Evolutionary conservation across 768 basidiomycete genomes (phyloP).

Genomic region (Pleurotus sapidus): DNA sequence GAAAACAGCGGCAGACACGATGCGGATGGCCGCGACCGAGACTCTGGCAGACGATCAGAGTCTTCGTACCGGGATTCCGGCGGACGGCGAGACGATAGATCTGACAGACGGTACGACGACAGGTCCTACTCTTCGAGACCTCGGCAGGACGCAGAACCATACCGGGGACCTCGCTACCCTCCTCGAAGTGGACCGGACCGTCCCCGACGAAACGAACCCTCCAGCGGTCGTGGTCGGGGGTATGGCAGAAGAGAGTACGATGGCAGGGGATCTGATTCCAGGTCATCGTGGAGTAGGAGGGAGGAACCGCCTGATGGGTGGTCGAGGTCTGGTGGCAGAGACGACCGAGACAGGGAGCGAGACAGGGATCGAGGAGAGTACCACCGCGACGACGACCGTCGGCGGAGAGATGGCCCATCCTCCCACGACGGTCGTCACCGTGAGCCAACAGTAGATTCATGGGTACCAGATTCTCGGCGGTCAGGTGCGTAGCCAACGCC

Average conservation of each 20-base stretch:
- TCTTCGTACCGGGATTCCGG: not conserved
- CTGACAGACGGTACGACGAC: not conserved
- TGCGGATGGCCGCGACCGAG: conserved; percentile 26
- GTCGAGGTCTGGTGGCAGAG: not conserved
- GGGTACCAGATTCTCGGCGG: conserved; percentile 1
- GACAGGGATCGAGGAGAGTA: conserved; percentile 18
- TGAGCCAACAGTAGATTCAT: not conserved
- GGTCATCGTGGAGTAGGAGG: not conserved
- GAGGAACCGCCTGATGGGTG: not conserved
- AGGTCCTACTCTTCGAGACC: not conserved
- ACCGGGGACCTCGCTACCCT: not conserved
- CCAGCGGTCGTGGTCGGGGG: not conserved
- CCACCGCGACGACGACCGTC: conserved; percentile 20
- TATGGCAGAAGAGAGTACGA: not conserved
- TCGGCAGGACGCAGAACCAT: not conserved
- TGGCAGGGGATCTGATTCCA: not conserved
- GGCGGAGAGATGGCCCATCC: conserved; percentile 18
- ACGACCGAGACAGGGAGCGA: conserved; percentile 16
- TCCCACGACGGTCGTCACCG: conserved; percentile 17
- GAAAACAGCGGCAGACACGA: conserved; percentile 12
- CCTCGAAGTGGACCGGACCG: not conserved
- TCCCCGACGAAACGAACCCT: not conserved
- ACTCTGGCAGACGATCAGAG: not conserved
- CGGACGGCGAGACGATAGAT: conserved; percentile 3
- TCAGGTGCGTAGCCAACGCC: not conserved